Base-by-base conservation (phyloP, 768 basidiomycete genomes). In the Sarcomyxa edulis region DNA sequence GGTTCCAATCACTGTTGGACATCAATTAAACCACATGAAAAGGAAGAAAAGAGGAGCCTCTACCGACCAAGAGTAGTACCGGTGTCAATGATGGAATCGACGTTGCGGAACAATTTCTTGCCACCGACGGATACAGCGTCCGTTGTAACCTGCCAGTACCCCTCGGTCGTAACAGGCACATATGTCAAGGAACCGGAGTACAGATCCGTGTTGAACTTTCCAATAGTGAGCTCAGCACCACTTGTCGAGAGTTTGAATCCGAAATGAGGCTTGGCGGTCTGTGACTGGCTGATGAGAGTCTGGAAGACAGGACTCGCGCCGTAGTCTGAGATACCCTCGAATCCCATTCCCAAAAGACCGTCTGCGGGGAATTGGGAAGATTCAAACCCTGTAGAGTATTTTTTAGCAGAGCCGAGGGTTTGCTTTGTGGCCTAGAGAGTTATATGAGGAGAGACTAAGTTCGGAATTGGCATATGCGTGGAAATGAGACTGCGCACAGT, bases 181-280 rank as follows among this genome's bases (percentile, higher is more conserved):
- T 43, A 43, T 9, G 42, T 32, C 28, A 47, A 31, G 5, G 54
- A 48, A 11, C 66, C 67, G 15, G 66, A 64, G 56, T 69, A 80
- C 42, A 65, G 52, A n/a, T 45, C 46, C 6, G 49, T 39, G 51
- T 81, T 66, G 7, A 63, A 60, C 19, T 73, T 78, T 9, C 77
- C 77, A 33, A 81, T 53, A 43, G 56, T 68, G 16, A 81, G 65
- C 53, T 76, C 73, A 18, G 68, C 63, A 23, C 56, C 60, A 15
- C 55, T 55, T 20, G 54, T 20, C 11, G 65, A 50, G 36, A 77
- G 61, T 34, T 68, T 64, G 48, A 77, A 65, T 16, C 64, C 61
- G 44, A 78, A 76, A 29, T 62, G 52, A 33, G 59, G 51, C 20
- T 62, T 47, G 3, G 54, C 24, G 9, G 61, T 51, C 15, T 45